Evolutionary conservation across 2,329 filamentous ascomycete species (phyloP).

Genomic region (Penicillium occitanis): DNA sequence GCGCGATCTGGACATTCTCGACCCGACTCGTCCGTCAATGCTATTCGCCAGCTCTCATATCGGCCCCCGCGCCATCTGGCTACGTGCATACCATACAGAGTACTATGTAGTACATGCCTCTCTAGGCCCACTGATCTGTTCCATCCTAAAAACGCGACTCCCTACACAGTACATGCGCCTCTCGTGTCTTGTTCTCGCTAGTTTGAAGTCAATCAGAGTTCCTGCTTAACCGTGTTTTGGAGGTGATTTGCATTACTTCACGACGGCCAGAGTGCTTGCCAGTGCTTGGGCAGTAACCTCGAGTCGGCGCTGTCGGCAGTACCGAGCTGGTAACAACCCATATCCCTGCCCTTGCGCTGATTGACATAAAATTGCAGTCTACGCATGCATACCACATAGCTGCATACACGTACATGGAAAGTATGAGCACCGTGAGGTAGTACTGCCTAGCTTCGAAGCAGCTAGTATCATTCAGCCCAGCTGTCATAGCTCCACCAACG

Average conservation of each 20-base stretch:
- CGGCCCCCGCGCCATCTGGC: conserved; percentile 1
- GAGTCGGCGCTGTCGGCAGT: not conserved
- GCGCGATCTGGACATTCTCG: not conserved
- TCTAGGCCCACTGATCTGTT: conserved; percentile 5
- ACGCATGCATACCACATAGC: not conserved
- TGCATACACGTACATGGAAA: not conserved
- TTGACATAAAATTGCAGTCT: not conserved
- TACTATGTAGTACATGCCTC: conserved; percentile 7
- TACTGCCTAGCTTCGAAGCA: conserved; percentile 7
- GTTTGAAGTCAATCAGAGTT: not conserved
- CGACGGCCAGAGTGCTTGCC: not conserved
- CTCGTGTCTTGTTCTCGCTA: not conserved
- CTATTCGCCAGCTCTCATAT: not conserved
- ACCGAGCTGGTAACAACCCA: not conserved
- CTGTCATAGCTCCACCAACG: not conserved
- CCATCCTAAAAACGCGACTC: not conserved
- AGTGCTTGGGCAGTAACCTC: not conserved
- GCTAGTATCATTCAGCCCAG: conserved; percentile 7
- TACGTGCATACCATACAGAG: not conserved
- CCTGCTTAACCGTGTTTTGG: not conserved
- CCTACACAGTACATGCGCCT: not conserved
- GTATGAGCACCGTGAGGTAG: not conserved
- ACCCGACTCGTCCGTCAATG: not conserved
- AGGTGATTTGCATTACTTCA: not conserved
- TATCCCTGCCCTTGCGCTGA: not conserved